Evolutionary conservation across 495 filamentous ascomycete species (phyloP).

Genomic region (Parmelia sp.): DNA sequence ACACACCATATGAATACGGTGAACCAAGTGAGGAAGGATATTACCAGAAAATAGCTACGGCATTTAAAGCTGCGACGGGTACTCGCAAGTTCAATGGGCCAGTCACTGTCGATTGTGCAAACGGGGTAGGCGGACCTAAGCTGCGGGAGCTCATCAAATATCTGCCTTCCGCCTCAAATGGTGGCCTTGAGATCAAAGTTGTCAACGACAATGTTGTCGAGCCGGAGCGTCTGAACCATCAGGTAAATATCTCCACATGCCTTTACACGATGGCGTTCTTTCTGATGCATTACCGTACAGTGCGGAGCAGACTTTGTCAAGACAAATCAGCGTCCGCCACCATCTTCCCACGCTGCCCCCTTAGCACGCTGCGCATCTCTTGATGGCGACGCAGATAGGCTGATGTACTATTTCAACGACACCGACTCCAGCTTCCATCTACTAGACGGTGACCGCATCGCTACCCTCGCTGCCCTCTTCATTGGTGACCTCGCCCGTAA

Average conservation of each 20-base stretch:
- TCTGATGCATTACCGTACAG: conserved; percentile 38
- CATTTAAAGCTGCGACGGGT: conserved; percentile 75
- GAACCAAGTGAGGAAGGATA: conserved; percentile 85
- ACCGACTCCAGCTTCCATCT: conserved; percentile 75
- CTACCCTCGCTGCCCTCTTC: conserved; percentile 87
- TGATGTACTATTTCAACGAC: conserved; percentile 93
- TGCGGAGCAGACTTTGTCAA: conserved; percentile 97
- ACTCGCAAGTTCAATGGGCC: conserved; percentile 62
- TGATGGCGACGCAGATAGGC: conserved; percentile 90
- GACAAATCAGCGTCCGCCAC: conserved; percentile 87
- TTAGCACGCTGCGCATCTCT: conserved; percentile 85
- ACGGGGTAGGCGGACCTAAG: conserved; percentile 93
- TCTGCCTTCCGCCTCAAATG: conserved; percentile 56
- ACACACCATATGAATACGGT: conserved; percentile 75
- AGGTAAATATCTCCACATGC: conserved; percentile 42
- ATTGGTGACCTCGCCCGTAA: conserved; percentile 79
- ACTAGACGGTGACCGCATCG: conserved; percentile 93
- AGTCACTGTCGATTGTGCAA: conserved; percentile 89
- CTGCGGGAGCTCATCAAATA: conserved; percentile 79
- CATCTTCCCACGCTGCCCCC: conserved; percentile 64
- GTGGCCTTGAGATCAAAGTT: conserved; percentile 71
- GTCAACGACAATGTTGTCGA: conserved; percentile 87
- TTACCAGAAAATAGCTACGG: conserved; percentile 79
- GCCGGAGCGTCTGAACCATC: conserved; percentile 79
- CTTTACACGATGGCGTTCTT: neutral